Percentiles rank a stretch among this genome's conserved stretches.
These are phyloP conservation scores for Phlebiopsis gigantea DNA, from an alignment of 768 basidiomycete genomes.

Conservation along the genomic window DNA sequence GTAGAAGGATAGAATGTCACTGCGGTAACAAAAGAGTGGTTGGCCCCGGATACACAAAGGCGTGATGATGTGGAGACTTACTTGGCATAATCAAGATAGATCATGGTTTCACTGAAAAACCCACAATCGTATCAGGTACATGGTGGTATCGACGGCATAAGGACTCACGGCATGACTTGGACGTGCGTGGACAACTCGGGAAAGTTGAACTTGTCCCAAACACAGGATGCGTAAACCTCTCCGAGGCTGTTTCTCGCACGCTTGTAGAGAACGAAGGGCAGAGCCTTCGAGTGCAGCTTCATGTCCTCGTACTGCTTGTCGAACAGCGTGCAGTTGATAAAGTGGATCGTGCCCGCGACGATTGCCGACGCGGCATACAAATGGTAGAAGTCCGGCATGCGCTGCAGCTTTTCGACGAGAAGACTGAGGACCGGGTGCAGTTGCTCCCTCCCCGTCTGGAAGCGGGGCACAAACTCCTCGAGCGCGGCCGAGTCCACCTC, in stretches of 20 bases:
- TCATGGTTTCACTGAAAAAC: not conserved
- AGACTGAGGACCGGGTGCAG: constrained; percentile 12
- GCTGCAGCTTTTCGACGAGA: constrained; percentile 28
- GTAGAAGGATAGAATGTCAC: constrained; percentile 16
- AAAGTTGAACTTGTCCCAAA: constrained; percentile 28
- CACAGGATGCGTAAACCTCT: constrained; percentile 30
- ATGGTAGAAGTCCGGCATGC: constrained; percentile 23
- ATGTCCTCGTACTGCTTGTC: constrained; percentile 28
- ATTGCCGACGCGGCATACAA: constrained; percentile 31
- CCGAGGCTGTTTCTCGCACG: constrained; percentile 25
- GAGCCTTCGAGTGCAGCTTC: constrained; percentile 19
- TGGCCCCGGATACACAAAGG: not conserved
- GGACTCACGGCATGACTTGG: constrained; percentile 30
- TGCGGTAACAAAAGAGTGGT: not conserved
- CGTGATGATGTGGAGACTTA: constrained; percentile 16
- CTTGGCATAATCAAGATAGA: constrained; percentile 29
- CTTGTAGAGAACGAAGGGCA: constrained; percentile 24
- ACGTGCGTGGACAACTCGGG: constrained; percentile 27
- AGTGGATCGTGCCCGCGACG: constrained; percentile 29
- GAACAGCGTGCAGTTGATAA: constrained; percentile 28
- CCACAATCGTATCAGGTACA: not conserved
- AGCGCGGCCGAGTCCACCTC: constrained; percentile 1
- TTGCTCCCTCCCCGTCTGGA: constrained; percentile 2
- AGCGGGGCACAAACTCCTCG: constrained; percentile 2
- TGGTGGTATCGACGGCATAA: not conserved